Percentiles rank a stretch among this genome's conserved stretches.
phyloP scores from a whole-genome alignment of 2,329 filamentous ascomycete species.

The Aspergillus viridinutans region DNA sequence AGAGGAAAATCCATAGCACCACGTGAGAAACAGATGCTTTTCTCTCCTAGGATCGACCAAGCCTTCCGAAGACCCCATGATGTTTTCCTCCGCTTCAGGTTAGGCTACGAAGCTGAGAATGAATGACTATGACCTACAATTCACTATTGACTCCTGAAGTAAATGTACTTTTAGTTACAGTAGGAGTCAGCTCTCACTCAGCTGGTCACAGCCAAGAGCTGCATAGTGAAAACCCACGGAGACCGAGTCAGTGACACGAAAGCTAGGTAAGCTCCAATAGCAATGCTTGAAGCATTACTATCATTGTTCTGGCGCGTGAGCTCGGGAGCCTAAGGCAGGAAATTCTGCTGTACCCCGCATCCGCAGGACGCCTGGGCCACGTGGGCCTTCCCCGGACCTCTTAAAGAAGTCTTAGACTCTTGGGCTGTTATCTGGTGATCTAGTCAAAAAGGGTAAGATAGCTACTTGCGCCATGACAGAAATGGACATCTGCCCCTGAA shows the following conservation, averaged over 20 bases:
- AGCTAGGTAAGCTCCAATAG: background rate
- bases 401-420: background rate
- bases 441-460: background rate
- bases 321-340: background rate
- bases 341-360: constrained; percentile 19
- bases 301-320: background rate
- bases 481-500: background rate
- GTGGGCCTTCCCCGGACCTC: constrained; percentile 17
- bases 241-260: background rate
- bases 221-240: background rate
- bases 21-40: background rate
- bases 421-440: background rate
- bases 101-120: background rate
- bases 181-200: background rate
- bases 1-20: background rate
- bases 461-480: background rate
- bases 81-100: background rate
- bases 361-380: constrained; percentile 18
- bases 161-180: background rate
- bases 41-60: background rate
- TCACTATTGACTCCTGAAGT: background rate
- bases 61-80: background rate
- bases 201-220: background rate
- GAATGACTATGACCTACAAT: background rate
- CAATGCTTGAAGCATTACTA: background rate